A percentile compares a stretch with the other conserved stretches of the same genome.
Conservation (phyloP, 768 basidiomycete genomes). For the Lentinula sp. region DNA sequence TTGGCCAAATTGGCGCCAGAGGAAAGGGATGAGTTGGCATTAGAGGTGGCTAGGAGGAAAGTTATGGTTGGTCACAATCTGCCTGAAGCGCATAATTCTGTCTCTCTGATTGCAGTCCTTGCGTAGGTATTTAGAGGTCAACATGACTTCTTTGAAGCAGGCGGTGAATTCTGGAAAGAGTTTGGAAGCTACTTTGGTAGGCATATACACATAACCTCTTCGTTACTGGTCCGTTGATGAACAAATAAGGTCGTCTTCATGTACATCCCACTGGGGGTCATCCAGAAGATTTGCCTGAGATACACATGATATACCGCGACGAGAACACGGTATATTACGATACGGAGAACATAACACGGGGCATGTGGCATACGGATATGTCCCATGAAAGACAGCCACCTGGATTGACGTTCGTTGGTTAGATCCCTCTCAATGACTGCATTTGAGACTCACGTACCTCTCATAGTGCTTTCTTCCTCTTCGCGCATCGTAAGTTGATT, state of each 20-base stretch:
- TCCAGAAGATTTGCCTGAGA: constrained; percentile 43
- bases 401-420: constrained; percentile 51
- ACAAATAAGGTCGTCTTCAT: constrained; percentile 30
- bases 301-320: constrained; percentile 61
- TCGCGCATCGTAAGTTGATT: constrained; percentile 18
- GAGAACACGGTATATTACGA: constrained; percentile 41
- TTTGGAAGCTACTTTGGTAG: constrained; percentile 46
- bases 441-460: constrained; percentile 30
- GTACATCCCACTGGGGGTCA: constrained; percentile 57
- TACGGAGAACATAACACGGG: constrained; percentile 32
- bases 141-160: constrained; percentile 44
- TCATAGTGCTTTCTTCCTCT: constrained; percentile 51
- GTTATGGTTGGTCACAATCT: constrained; percentile 6
- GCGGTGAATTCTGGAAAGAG: constrained; percentile 38
- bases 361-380: constrained; percentile 41
- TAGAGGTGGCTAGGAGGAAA: constrained; percentile 26
- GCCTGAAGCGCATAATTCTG: too few species aligned
- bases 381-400: constrained; percentile 57
- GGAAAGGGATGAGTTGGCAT: constrained; percentile 45
- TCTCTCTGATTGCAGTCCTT: neutral
- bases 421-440: neutral
- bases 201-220: constrained; percentile 3
- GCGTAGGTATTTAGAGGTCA: constrained; percentile 49
- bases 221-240: neutral
- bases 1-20: constrained; percentile 37